These are phyloP conservation scores for Fusarium goolgardi DNA, from an alignment of 2,329 filamentous ascomycete genomes.

Conservation along the genomic window DNA sequence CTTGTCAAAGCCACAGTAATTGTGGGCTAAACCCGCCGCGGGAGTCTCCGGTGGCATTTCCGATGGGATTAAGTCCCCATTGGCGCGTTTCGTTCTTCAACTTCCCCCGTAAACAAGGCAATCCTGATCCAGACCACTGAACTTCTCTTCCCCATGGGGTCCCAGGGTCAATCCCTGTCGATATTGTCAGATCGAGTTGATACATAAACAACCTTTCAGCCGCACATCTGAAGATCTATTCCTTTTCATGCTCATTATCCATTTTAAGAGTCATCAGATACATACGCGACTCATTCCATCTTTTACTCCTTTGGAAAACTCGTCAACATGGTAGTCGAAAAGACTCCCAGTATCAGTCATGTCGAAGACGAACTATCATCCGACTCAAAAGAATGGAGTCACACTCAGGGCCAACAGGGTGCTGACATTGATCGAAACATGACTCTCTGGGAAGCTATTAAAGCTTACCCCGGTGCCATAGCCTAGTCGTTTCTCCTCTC, in stretches of 20 bases:
- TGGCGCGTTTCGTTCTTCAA: background rate
- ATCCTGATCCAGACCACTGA: background rate
- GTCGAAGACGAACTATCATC: conserved; percentile 1
- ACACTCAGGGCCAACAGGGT: conserved; percentile 27
- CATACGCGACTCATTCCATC: background rate
- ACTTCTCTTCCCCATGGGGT: conserved; percentile 11
- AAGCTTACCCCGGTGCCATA: conserved; percentile 29
- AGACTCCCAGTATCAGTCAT: background rate
- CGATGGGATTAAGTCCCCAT: conserved; percentile 1
- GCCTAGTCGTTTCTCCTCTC: conserved; percentile 42
- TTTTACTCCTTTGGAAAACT: too few relatives aligned
- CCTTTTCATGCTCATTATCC: background rate
- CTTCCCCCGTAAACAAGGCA: background rate
- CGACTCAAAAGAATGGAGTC: conserved; percentile 29
- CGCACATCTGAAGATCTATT: background rate
- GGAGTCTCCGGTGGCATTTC: conserved; percentile 1
- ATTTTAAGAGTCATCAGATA: background rate
- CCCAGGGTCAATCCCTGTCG: background rate
- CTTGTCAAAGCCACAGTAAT: background rate
- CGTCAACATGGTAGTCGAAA: background rate
- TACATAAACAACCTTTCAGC: conserved; percentile 7
- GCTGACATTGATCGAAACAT: conserved; percentile 33
- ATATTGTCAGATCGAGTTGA: background rate
- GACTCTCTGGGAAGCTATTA: conserved; percentile 17
- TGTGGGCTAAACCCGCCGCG: background rate